Evolutionary conservation across 225 moss, liverwort and hornwort genomes (phyloP).

Genomic region (Pseudisothecium myosuroides): DNA sequence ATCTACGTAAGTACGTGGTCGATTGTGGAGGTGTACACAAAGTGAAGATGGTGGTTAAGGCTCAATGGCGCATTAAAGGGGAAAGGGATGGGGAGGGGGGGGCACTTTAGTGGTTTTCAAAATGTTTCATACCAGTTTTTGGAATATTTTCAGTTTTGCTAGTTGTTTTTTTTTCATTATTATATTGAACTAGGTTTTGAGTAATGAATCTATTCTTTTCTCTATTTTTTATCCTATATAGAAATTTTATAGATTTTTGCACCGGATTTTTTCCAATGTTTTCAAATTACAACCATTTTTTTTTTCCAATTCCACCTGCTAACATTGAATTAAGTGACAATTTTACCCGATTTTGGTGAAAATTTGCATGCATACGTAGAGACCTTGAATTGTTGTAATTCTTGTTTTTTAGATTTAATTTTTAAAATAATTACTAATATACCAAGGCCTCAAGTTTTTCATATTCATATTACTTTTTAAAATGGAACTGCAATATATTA

Average conservation of each 20-base stretch:
- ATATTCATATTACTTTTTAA: background rate
- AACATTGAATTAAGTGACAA: no score
- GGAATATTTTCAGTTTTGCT: no score
- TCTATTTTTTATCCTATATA: accelerated
- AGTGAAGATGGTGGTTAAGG: no score
- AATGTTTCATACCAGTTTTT: accelerated
- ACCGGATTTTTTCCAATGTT: accelerated
- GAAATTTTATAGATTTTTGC: background rate
- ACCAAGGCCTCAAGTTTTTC: background rate
- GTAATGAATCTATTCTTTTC: accelerated
- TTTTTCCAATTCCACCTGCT: no score
- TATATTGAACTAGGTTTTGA: background rate
- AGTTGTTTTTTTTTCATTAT: background rate
- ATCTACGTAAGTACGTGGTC: no score
- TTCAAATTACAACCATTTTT: no score
- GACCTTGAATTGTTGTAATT: background rate
- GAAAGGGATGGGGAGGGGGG: no score
- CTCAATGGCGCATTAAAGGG: accelerated
- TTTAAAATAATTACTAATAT: background rate
- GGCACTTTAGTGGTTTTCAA: background rate
- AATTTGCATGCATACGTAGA: background rate
- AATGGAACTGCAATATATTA: background rate
- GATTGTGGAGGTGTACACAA: no score
- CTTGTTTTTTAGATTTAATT: background rate
- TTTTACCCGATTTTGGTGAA: background rate